Base-by-base conservation (phyloP, 495 filamentous ascomycete species). In the Penicillium chermesinum region DNA sequence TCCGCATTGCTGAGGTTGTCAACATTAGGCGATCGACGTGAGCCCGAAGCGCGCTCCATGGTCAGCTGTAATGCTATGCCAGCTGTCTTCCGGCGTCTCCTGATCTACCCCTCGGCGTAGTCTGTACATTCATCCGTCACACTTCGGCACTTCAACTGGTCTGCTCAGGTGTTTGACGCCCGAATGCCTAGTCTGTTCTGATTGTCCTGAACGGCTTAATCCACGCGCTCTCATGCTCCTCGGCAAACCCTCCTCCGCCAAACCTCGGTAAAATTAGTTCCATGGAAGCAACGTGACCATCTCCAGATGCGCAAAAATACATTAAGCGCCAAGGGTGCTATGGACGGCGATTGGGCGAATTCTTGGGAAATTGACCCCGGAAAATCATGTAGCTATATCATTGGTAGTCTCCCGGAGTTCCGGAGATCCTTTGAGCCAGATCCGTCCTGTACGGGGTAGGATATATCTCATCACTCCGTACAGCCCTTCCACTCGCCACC, bases 71-170 rank as follows among this genome's bases (percentile, higher is more conserved):
- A n/a, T 37, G 14, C 13, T 32, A 10, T 25, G 32, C 36, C 42
- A 30, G 4, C 34, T 19, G 25, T 22, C 34, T 38, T 6, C 22
- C 36, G 27, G 20, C 42, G 38, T 44, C 38, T 49, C 14, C 49
- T 51, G 42, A 54, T 52, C 49, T 44, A 41, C 55, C 48, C 41
- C 55, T 54, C 44, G 41, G 44, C 40, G 14, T 36, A 30, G 4
- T 30, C 30, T 27, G 25, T 16, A 33, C 20, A 13, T 17, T 34
- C 32, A 12, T 21, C 25, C 30, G 42, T 27, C 42, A 21, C 9
- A 15, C 20, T 20, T 34, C 35, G 44, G 44, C 13, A 38, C 22
- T 38, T 46, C 15, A 37, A 14, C 38, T 38, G 46, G 46, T 38
- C 37, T 38, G 15, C 7, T 42, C 40, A 12, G 21, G 14, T n/a